Evolutionary conservation across 768 basidiomycete species (phyloP), one percentile per base, ranked within the genome.

Genomic region (Udeniomyces megalosporus): DNA sequence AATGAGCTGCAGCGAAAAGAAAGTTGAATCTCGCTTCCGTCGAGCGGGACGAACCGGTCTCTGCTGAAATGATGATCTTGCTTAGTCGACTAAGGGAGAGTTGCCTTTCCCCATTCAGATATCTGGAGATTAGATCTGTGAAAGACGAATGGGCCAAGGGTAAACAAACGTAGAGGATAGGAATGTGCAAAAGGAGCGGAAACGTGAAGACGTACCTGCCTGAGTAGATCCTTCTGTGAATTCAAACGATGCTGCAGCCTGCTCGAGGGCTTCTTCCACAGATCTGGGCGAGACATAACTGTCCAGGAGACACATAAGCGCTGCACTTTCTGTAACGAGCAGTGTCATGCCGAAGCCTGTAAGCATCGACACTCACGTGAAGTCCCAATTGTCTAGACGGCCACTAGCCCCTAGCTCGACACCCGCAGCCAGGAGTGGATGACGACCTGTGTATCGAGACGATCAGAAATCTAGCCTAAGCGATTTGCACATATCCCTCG

Each of bases 71-170:
- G 45, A 85, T 73, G 56, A 89, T 77, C 69, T 80, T 81, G 1
- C 86, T 83, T 11, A 88, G 77, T 11, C 80, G 77, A 1, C 80
- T 71, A 68, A 81, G 78, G 0, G 83, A 84, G 6, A 91, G 77
- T 0, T 81, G 84, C n/a, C 87, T 80, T 0, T 83, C 77, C 0
- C 86, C 88, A 68, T 89, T 91, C 55, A 89, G 75, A 70, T 87
- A 89, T 0, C 72, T 67, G 60, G 83, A 78, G 64, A 88, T 80
- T 11, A 87, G 75, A 14, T 68, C 64, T 29, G 44, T 15, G 20
- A 20, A 17, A 12, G 20, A 49, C n/a, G n/a, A n/a, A n/a, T n/a
- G n/a, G n/a, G n/a, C n/a, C n/a, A n/a, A n/a, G n/a, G n/a, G 38
- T 17, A 42, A 8, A 42, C 17, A 42, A 42, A 8, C 8, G 17